Evolutionary conservation across 2,329 filamentous ascomycete species (phyloP), one percentile per base, ranked within the genome.

Genomic region (Botryotinia globosa): DNA sequence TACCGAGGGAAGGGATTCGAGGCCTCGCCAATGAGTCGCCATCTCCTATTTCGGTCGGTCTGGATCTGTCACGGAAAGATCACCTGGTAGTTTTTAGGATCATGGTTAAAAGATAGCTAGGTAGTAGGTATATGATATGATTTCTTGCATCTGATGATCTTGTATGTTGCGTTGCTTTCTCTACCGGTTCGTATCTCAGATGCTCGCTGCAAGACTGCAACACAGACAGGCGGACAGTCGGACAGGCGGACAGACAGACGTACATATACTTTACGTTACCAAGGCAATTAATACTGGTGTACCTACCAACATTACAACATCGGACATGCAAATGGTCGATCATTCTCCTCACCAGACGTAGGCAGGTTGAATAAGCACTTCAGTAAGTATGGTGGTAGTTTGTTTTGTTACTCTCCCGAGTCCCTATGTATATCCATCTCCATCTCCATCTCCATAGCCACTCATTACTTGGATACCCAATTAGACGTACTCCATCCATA

Each of bases 381-480:
- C 6, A 10, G 37, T 42, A 29, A 42, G 22, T n/a, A n/a, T n/a
- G n/a, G n/a, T n/a, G n/a, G n/a, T 20, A 42, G 37, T 29, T 42
- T 42, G 39, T 29, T 64, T 45, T 34, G 29, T 32, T 51, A 4
- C 48, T 51, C 48, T 51, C 48, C n/a, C n/a, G n/a, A n/a, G n/a
- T n/a, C n/a, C 48, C 10, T 51, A n/a, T n/a, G 22, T n/a, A n/a
- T 51, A 14, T 51, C 25, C 32, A 16, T 48, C 8, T 51, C 14
- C 29, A 48, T 48, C 44, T 65, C 63, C 63, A 51, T 42, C 39
- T 51, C 10, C 32, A 16, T n/a, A n/a, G n/a, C 63, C 63, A 51
- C 63, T 51, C 63, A n/a, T 51, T 48, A 9, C 25, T n/a, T 65
- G 32, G 32, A 65, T n/a, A 37, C 8, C 63, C 63, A 66, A 66